A percentile compares a stretch with the other conserved stretches of the same genome.
phyloP scores from a whole-genome alignment of 2,329 filamentous ascomycete species.

The Neopestalotiopsis rosae region DNA sequence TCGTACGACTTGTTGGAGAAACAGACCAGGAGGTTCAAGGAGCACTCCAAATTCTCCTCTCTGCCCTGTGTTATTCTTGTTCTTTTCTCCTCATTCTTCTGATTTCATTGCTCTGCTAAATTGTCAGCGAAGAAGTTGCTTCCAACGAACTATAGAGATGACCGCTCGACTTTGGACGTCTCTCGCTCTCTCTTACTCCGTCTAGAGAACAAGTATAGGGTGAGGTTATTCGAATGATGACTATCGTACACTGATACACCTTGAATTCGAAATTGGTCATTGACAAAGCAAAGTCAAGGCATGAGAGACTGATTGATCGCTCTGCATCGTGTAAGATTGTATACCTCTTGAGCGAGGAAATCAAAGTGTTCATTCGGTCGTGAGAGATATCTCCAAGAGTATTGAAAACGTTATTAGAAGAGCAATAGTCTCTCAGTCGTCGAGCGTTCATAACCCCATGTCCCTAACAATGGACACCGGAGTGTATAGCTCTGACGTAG shows the following conservation, averaged over 20 bases:
- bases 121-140: background rate
- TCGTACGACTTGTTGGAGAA: slow-evolving; percentile 10
- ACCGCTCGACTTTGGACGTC: background rate
- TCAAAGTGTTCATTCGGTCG: too few relatives aligned
- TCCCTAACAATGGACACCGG: background rate
- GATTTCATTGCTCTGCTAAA: background rate
- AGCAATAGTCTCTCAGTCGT: background rate
- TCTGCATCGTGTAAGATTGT: too few relatives aligned
- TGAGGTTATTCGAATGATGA: too few relatives aligned
- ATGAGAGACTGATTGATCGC: too few relatives aligned
- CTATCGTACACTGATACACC: too few relatives aligned
- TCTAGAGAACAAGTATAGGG: background rate
- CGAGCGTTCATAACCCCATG: slow-evolving; percentile 8
- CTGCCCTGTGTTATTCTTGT: background rate
- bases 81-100: background rate
- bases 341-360: too few relatives aligned
- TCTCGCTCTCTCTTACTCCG: background rate
- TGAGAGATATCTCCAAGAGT: background rate
- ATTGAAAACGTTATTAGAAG: background rate
- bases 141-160: background rate
- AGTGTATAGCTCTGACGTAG: slow-evolving; percentile 9
- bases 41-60: background rate
- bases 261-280: too few relatives aligned
- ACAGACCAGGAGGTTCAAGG: background rate
- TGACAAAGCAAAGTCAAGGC: too few relatives aligned